These are phyloP conservation scores for Boletus smithii DNA, from an alignment of 1,284 basidiomycete species.

Conservation along the genomic window DNA sequence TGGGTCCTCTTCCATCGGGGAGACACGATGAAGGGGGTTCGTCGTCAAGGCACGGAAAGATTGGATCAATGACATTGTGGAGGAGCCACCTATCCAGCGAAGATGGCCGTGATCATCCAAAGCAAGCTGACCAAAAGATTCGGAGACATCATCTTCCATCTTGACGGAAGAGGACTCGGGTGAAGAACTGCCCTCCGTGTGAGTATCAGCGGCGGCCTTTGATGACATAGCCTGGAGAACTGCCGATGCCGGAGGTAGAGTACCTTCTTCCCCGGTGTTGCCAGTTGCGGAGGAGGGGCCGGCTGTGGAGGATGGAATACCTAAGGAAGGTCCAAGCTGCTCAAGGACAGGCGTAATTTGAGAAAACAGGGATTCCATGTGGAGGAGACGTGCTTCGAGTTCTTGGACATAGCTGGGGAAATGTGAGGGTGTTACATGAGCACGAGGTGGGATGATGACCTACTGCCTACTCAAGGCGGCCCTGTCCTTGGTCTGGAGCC, in stretches of 20 bases:
- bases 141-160: conserved; percentile 68
- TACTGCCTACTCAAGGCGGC: conserved; percentile 82
- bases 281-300: conserved; percentile 32
- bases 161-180: conserved; percentile 50
- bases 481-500: conserved; percentile 83
- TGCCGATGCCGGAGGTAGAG: conserved; percentile 36
- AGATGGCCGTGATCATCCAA: conserved; percentile 87
- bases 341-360: conserved; percentile 76
- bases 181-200: conserved; percentile 32
- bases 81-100: conserved; percentile 89
- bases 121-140: conserved; percentile 81
- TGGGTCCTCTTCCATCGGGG: conserved; percentile 79
- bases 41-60: conserved; percentile 77
- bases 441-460: conserved; percentile 32
- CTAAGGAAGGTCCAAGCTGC: conserved; percentile 54
- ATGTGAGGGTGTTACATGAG: conserved; percentile 20
- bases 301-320: conserved; percentile 34
- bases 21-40: conserved; percentile 70
- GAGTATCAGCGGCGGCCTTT: conserved; percentile 37
- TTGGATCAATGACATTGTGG: conserved; percentile 87
- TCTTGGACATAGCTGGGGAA: conserved; percentile 76
- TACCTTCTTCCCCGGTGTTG: conserved; percentile 29
- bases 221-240: conserved; percentile 44
- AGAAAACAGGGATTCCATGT: conserved; percentile 77
- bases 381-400: conserved; percentile 75